Base-by-base conservation (phyloP, 148 eudicot genomes). In the Amaranthus palmeri region DNA sequence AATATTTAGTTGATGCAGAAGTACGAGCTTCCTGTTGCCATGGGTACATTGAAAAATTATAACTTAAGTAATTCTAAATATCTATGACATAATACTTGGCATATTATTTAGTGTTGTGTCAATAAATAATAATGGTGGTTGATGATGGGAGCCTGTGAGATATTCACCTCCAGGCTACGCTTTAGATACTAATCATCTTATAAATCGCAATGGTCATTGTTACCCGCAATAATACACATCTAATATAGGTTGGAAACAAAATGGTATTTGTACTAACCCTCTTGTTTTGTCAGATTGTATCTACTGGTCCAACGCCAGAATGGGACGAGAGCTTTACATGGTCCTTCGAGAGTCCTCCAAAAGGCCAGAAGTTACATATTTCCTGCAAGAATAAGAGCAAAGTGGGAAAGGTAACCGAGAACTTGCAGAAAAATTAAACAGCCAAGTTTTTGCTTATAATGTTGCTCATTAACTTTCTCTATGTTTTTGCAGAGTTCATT, bases 331-430 rank as follows among this genome's bases (percentile, higher is more conserved):
- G 90, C 81, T 95, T 95, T 69, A 70, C 82, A 11, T 95, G 99
- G 99, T 79, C 93, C 75, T 95, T 95, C 64, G 99, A 95, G 85
- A 92, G 99, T 76, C 99, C 99, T 67, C 99, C 99, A 4, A 90
- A 95, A 77, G 99, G 99, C 77, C 99, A 95, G 78, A 92, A 95
- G 80, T 88, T 95, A 78, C 96, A 88, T 72, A 95, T 95, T 59
- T 95, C 99, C 18, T 95, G 99, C 93, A 95, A 92, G 84, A 95
- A 95, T 76, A 95, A 95, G 86, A 95, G 99, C 93, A 95, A 95
- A 82, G 92, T 95, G 80, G 99, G 99, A 67, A 95, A 95, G 99
- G 99, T 89, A 84, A 81, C 47, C 49, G 36, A 60, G 41, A 49
- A 54, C 36, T 50, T 13, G 10, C 56, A 5, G 10, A 42, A 56